Conservation (phyloP, 164 flowering plant species). For the Magnolia changhungtana region DNA sequence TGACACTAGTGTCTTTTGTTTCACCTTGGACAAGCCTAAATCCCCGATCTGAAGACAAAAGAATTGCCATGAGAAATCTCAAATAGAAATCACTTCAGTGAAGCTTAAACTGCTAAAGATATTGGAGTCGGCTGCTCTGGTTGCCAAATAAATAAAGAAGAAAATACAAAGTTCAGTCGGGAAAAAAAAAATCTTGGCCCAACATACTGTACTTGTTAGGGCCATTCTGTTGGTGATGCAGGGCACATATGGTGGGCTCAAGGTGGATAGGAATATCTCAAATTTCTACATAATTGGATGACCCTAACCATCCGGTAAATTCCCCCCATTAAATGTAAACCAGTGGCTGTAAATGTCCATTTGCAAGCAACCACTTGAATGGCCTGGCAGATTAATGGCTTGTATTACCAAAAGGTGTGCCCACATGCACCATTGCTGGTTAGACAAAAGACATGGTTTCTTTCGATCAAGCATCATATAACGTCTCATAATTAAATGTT, state of each 20-base stretch:
- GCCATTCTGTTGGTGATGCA: too few species aligned
- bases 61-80: neutral
- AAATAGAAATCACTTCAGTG: too few species aligned
- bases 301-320: too few species aligned
- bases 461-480: neutral
- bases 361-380: neutral
- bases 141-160: too few species aligned
- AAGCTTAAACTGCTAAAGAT: neutral
- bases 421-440: neutral
- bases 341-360: neutral
- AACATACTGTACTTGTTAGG: too few species aligned
- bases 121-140: neutral
- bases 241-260: too few species aligned
- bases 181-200: too few species aligned
- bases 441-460: neutral
- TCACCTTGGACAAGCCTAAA: constrained; percentile 41
- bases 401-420: neutral
- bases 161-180: too few species aligned
- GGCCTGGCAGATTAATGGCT: neutral
- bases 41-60: constrained; percentile 37
- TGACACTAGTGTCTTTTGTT: constrained; percentile 31
- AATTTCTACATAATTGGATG: too few species aligned
- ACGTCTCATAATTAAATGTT: neutral
- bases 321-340: too few species aligned
- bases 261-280: too few species aligned